Base-by-base conservation (phyloP, 305 asterid genomes). In the Fraxinus platypoda region DNA sequence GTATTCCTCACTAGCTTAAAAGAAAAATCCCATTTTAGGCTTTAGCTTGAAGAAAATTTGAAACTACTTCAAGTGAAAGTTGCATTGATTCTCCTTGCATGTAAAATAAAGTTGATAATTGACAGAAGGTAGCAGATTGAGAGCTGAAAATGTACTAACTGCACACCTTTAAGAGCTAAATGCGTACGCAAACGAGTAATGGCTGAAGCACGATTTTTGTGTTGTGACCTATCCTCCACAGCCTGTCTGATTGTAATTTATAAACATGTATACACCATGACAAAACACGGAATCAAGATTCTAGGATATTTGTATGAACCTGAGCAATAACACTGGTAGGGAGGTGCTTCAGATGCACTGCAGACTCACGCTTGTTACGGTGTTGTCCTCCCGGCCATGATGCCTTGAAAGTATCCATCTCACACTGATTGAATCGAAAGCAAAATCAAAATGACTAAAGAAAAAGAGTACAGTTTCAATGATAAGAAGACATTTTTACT, bases 321-420 rank as follows among this genome's bases (percentile, higher is more conserved):
- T 95, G 97, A 78, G 97, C 92, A 62, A 82, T 78, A 78, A 93
- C 88, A 83, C 97, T 98, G 0, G 97, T 92, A 3, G 98, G 98
- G 28, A 88, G 90, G 86, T 95, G 98, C 91, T 92, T 95, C 81
- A 95, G 89, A 78, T 95, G 98, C 85, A 95, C 98, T 76, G 98
- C 95, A 34, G 98, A 88, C 84, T 95, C 98, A 8, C 94, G 90
- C 91, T 95, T 95, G 90, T 94, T 94, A 49, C 98, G 97, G 88
- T 95, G 98, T 84, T 95, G 99, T 41, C 99, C 99, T 35, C 99
- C 98, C 1, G 95, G 97, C 59, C 98, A 98, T 1, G 98, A 94
- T 38, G 93, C 86, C 87, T 90, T 95, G 85, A 83, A 95, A 78
- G 99, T 94, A 79, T 78, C 89, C 98, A 92, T 91, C 86, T 95